Evolutionary conservation across 306 rosid species (phyloP), one percentile per base, ranked within the genome.

Genomic region (Arachis hypogaea): DNA sequence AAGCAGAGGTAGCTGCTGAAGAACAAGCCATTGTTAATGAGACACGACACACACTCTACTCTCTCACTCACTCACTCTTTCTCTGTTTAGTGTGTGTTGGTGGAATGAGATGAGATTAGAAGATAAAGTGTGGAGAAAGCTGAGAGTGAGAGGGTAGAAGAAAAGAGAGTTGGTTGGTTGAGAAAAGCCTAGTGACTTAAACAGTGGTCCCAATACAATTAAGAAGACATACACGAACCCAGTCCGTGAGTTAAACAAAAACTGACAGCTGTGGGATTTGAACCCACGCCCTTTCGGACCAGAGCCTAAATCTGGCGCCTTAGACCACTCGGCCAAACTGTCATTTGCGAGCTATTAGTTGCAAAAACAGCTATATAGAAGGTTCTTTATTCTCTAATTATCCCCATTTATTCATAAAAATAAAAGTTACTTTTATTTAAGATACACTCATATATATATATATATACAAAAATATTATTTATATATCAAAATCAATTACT

Each of bases 1-100:
- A 74, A 9, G 93, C 75, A 54, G 89, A 82, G 56, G 93, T 72
- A 33, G 96, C 80, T 1, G 96, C 80, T 1, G 90, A 80, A 1
- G 90, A 86, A 76, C 82, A 90, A 9, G 96, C 93, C 96, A 85
- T 88, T 66, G 14, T 11, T 49, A 6, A 10, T 46, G 14, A 49
- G 12, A 12, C 49, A 40, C 41, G 30, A 61, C 29, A 38, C 29
- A 38, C 50, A 14, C 67, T 49, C n/a, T 46, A 14, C 67, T 49
- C 51, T 46, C 16, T 16, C 16, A 16, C 7, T 46, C 3, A 46
- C 51, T 61, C 29, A 36, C 28, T 33, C 42, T 5, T 16, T 36
- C 16, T 3, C 14, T 50, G 16, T 50, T 6, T 59, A 43, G 18
- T 33, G 16, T 59, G 11, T 59, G 43, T 3, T 40, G 2, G 4